Evolutionary conservation across 805 yeast genomes (phyloP).

Genomic region (Kodamaea kaohsiungensis): DNA sequence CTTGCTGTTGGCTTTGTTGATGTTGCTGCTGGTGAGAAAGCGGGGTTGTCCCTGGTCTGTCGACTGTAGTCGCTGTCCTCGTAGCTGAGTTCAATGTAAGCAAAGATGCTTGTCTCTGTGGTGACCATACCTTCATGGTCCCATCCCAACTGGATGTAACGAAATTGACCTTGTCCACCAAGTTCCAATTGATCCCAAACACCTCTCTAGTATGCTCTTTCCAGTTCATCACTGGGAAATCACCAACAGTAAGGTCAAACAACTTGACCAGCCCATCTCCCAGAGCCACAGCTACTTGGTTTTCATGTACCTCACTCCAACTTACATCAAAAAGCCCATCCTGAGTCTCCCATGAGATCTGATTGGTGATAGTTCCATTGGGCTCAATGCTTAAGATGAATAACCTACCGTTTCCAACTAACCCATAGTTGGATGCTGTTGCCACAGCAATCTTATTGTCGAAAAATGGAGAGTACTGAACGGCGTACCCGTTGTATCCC

Average conservation of each 20-base stretch:
- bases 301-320: conserved; percentile 91
- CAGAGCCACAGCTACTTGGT: conserved; percentile 76
- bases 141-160: conserved; percentile 94
- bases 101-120: conserved; percentile 55
- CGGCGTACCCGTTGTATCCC: conserved; percentile 85
- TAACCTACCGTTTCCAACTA: conserved; percentile 90
- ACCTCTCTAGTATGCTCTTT: conserved; percentile 79
- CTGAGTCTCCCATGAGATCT: conserved; percentile 77
- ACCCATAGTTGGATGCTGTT: conserved; percentile 87
- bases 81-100: conserved; percentile 44
- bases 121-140: conserved; percentile 75
- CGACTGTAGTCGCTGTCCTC: neutral
- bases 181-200: conserved; percentile 71
- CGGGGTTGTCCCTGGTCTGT: conserved; percentile 24
- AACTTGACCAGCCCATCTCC: conserved; percentile 90
- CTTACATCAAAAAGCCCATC: conserved; percentile 87
- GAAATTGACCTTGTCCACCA: conserved; percentile 65
- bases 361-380: conserved; percentile 59
- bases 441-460: conserved; percentile 91
- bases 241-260: conserved; percentile 68
- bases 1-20: conserved; percentile 34
- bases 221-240: conserved; percentile 73
- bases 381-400: conserved; percentile 67
- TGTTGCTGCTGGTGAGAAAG: conserved; percentile 35
- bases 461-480: conserved; percentile 87